phyloP scores from a whole-genome alignment of 306 rosid genomes.

The Cucurbita pepo region DNA sequence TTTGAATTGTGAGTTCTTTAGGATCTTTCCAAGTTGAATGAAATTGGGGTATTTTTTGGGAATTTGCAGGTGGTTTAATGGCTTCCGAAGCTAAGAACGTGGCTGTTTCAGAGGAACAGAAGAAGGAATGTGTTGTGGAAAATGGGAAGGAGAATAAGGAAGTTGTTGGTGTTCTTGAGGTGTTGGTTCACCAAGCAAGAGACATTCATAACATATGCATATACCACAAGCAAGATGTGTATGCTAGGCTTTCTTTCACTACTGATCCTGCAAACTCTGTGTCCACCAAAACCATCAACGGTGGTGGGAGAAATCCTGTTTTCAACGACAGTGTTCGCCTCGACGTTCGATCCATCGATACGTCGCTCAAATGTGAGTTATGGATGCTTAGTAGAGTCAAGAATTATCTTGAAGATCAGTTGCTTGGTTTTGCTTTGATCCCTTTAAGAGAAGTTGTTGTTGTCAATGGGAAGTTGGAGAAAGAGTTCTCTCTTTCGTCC shows the following conservation, averaged over 20 bases:
- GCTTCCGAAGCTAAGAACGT: conserved; percentile 56
- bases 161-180: conserved; percentile 50
- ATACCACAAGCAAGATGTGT: conserved; percentile 97
- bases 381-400: conserved; percentile 96
- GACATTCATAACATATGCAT: conserved; percentile 93
- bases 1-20: not conserved
- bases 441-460: conserved; percentile 63
- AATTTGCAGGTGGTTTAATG: conserved; percentile 25
- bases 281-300: too few relatives aligned
- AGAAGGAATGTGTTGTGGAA: conserved; percentile 22
- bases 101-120: conserved; percentile 17
- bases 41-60: not conserved
- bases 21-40: not conserved
- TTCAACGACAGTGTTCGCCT: not conserved
- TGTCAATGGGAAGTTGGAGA: conserved; percentile 54
- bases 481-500: conserved; percentile 87
- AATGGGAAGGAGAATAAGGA: conserved; percentile 35
- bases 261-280: too few relatives aligned
- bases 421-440: conserved; percentile 83
- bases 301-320: too few relatives aligned
- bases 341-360: conserved; percentile 34
- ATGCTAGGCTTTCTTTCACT: conserved; percentile 34
- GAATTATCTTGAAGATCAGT: conserved; percentile 94
- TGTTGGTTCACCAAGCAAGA: conserved; percentile 69
- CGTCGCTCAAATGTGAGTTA: conserved; percentile 74